Evolutionary conservation across 192 early-diverging fungal genomes (phyloP).

Genomic region (Podila horticola): DNA sequence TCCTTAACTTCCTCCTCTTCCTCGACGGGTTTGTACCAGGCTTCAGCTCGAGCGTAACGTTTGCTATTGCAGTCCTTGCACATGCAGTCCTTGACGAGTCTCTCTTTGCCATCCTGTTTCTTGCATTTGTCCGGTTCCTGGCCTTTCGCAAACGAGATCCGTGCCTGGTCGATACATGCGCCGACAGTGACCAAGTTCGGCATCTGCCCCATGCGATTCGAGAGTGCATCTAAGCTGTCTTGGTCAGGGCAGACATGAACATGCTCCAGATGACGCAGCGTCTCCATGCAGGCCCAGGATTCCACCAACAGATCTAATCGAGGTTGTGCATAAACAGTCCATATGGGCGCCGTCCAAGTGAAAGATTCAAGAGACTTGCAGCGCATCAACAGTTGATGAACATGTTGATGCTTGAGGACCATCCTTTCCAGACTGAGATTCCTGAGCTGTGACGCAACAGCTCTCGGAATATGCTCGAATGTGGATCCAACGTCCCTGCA

Average conservation of each 20-base stretch:
- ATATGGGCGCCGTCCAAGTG: background rate
- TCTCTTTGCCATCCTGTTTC: background rate
- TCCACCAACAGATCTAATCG: conserved; percentile 2
- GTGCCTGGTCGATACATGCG: conserved; percentile 1
- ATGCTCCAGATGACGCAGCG: conserved; percentile 21
- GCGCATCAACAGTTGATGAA: conserved; percentile 18
- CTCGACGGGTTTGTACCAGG: no score
- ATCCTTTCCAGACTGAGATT: conserved; percentile 6
- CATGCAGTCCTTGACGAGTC: no score
- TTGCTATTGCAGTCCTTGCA: no score
- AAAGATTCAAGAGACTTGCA: conserved; percentile 1
- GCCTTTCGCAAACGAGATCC: background rate
- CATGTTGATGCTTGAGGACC: background rate
- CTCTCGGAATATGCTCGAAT: conserved; percentile 2
- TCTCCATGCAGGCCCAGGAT: conserved; percentile 28
- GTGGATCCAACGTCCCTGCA: conserved; percentile 1
- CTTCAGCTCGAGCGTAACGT: no score
- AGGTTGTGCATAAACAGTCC: background rate
- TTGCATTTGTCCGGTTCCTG: background rate
- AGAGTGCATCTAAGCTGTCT: conserved; percentile 3
- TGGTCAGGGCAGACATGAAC: background rate
- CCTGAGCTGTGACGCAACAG: background rate
- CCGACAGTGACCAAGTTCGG: conserved; percentile 12
- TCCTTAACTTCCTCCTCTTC: no score
- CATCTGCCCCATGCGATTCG: conserved; percentile 13